These are phyloP conservation scores for Colletotrichum truncatum DNA, from an alignment of 2,329 filamentous ascomycete species.

Conservation along the genomic window DNA sequence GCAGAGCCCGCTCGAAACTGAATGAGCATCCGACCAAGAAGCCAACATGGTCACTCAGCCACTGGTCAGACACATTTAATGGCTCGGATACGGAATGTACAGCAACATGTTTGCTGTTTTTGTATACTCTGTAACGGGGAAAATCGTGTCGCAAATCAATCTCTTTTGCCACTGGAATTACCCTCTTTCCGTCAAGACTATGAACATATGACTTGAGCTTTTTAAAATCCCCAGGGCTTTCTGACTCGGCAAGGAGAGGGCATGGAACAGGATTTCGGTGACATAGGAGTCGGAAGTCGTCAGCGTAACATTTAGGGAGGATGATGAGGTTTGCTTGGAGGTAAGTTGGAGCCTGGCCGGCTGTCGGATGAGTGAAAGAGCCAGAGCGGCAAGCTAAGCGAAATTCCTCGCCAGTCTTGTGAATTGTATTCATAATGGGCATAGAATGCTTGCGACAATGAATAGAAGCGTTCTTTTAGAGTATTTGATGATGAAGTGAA, in stretches of 20 bases:
- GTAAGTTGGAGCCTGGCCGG: slow-evolving; percentile 62
- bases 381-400: slow-evolving; percentile 54
- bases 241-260: slow-evolving; percentile 65
- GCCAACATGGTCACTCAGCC: slow-evolving; percentile 65
- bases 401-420: slow-evolving; percentile 45
- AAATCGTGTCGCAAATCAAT: slow-evolving; percentile 67
- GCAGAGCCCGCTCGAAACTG: slow-evolving; percentile 69
- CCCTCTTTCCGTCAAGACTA: slow-evolving; percentile 30
- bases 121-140: slow-evolving; percentile 67
- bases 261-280: slow-evolving; percentile 70
- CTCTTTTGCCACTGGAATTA: slow-evolving; percentile 42
- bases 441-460: no score
- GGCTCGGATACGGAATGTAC: slow-evolving; percentile 38
- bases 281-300: slow-evolving; percentile 67
- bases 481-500: no score
- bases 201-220: slow-evolving; percentile 44
- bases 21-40: slow-evolving; percentile 73
- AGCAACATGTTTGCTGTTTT: slow-evolving; percentile 47
- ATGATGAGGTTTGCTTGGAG: slow-evolving; percentile 72
- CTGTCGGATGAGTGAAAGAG: slow-evolving; percentile 53
- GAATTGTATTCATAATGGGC: neutral
- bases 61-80: slow-evolving; percentile 56
- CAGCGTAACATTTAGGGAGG: slow-evolving; percentile 63
- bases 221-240: slow-evolving; percentile 49
- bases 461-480: no score